phyloP scores from a whole-genome alignment of 306 rosid species.

The Alnus rubra region DNA sequence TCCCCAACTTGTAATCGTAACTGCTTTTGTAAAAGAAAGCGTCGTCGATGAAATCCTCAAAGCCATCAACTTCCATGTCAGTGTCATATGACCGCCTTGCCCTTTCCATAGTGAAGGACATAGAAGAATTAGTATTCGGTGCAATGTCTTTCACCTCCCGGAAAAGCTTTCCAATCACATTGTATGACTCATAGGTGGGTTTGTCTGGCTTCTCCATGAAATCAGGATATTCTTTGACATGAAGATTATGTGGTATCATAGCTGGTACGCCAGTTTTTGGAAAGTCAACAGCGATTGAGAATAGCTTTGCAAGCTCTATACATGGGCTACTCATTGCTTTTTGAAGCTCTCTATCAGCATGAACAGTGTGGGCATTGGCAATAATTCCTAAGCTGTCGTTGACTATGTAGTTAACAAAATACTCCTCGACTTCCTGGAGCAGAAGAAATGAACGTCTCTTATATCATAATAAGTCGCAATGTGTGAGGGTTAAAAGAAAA shows the following conservation, averaged over 20 bases:
- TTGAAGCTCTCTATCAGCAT: slow-evolving; percentile 50
- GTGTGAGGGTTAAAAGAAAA: background rate
- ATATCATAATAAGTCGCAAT: background rate
- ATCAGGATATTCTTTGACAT: slow-evolving; percentile 63
- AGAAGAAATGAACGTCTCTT: background rate
- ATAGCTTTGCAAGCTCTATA: slow-evolving; percentile 63
- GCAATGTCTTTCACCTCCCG: slow-evolving; percentile 53
- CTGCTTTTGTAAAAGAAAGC: slow-evolving; percentile 59
- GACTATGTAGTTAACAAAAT: slow-evolving; percentile 62
- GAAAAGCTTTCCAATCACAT: slow-evolving; percentile 73
- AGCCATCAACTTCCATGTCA: slow-evolving; percentile 73
- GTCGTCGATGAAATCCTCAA: slow-evolving; percentile 61
- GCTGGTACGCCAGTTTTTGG: slow-evolving; percentile 86
- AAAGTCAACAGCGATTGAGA: slow-evolving; percentile 75
- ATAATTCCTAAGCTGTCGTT: slow-evolving; percentile 72
- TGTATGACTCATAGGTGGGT: slow-evolving; percentile 51
- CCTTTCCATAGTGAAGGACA: slow-evolving; percentile 46
- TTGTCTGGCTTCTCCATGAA: slow-evolving; percentile 76
- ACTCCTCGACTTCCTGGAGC: slow-evolving; percentile 73
- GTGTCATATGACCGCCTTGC: slow-evolving; percentile 58
- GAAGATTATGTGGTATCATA: slow-evolving; percentile 46
- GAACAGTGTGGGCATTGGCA: slow-evolving; percentile 75
- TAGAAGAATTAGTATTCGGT: slow-evolving; percentile 22
- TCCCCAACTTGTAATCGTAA: slow-evolving; percentile 66
- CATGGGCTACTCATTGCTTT: slow-evolving; percentile 69